These are phyloP conservation scores for Trichoderma afroharzianum DNA, from an alignment of 2,329 filamentous ascomycete genomes.

Conservation along the genomic window DNA sequence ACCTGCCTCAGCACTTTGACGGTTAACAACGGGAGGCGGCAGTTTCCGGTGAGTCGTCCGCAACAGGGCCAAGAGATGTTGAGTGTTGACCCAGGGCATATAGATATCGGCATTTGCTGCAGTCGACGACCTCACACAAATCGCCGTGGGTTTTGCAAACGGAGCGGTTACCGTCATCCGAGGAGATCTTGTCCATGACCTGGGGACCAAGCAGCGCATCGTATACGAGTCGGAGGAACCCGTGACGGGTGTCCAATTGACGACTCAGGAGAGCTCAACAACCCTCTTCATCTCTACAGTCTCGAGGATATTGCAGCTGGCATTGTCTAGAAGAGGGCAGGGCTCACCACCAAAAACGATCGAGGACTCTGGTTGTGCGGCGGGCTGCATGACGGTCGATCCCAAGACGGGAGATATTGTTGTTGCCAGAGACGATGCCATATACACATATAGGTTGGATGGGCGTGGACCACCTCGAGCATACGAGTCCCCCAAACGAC, in stretches of 20 bases:
- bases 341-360: conserved; percentile 83
- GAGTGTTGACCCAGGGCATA: neutral
- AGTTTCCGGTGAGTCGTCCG: conserved; percentile 68
- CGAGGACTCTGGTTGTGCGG: conserved; percentile 83
- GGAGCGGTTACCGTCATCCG: conserved; percentile 90
- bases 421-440: conserved; percentile 89
- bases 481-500: conserved; percentile 85
- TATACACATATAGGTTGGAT: conserved; percentile 86
- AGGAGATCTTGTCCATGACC: conserved; percentile 91
- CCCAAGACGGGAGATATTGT: conserved; percentile 77
- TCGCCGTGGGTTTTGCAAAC: conserved; percentile 94
- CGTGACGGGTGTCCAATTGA: conserved; percentile 83
- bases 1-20: conserved; percentile 81
- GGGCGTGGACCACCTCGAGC: conserved; percentile 84
- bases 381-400: conserved; percentile 94
- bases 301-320: conserved; percentile 77
- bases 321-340: conserved; percentile 84
- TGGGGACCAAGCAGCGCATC: conserved; percentile 88
- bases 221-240: conserved; percentile 97
- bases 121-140: conserved; percentile 82
- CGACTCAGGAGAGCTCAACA: conserved; percentile 57
- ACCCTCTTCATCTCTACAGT: conserved; percentile 92
- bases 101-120: conserved; percentile 85
- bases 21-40: conserved; percentile 85
- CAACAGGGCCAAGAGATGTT: no score